Percentiles rank a stretch among this genome's conserved stretches.
phyloP scores from a whole-genome alignment of 2,329 filamentous ascomycete genomes.

The Acephala macrosclerotiorum region DNA sequence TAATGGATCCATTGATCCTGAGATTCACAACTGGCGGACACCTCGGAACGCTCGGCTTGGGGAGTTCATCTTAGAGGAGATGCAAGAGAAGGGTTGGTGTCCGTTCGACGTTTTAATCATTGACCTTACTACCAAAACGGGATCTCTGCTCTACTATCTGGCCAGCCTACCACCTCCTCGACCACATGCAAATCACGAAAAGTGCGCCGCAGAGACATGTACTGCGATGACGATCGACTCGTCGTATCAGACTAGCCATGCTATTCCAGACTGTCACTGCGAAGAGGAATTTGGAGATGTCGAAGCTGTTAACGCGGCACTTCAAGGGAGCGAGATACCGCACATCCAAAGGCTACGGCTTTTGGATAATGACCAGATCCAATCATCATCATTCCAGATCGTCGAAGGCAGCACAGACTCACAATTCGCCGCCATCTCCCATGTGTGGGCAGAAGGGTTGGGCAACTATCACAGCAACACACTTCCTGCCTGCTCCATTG shows the following conservation, averaged over 20 bases:
- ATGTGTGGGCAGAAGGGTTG: constrained; percentile 1
- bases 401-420: background rate
- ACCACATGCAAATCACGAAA: background rate
- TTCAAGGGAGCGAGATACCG: background rate
- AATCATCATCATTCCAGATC: background rate
- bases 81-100: constrained; percentile 1
- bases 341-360: background rate
- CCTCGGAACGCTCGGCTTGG: background rate
- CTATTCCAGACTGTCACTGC: background rate
- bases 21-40: background rate
- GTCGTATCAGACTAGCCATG: background rate
- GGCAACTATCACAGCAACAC: background rate
- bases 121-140: background rate
- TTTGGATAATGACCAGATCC: background rate
- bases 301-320: background rate
- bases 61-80: background rate
- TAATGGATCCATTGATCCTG: background rate
- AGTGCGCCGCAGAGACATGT: background rate
- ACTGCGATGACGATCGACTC: background rate
- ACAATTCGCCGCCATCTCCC: background rate
- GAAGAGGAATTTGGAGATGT: background rate
- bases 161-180: background rate
- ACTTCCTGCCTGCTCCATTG: background rate
- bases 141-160: background rate
- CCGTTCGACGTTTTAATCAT: background rate